Base-by-base conservation (phyloP, 495 filamentous ascomycete genomes). In the Daldinia decipiens region DNA sequence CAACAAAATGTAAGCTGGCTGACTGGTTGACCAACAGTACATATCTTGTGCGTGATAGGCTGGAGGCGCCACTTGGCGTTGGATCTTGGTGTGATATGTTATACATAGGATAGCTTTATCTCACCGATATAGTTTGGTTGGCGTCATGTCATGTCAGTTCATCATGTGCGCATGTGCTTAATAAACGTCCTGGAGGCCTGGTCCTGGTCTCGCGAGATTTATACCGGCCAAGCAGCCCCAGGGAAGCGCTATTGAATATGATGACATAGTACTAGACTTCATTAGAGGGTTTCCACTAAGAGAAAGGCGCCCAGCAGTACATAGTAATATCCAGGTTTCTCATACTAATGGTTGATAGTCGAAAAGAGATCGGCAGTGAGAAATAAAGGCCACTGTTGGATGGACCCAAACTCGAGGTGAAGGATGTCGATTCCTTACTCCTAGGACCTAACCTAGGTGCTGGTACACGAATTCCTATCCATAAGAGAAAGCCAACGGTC, bases 401-500 rank as follows among this genome's bases (percentile, higher is more conserved):
- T 7, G 24, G 19, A 11, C 43, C 19, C 2, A 47, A 47, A 47
- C 8, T 47, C 19, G 43, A 47, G 17, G 19, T 24, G 21, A 24
- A 47, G 9, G 17, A 24, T 47, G 17, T 45, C 32, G 1, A 2
- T 43, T 67, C 57, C 32, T 58, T 51, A 17, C 50, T 54, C 17
- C 15, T 52, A 24, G 21, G 21, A 24, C 21, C 21, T 24, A 24
- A 24, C 21, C 21, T 24, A 24, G 21, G 21, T 24, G 21, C 2
- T 24, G 21, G 21, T 24, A 21, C 15, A 27, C 47, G 9, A 36
- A 36, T n/a, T 32, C 19, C 24, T 19, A 47, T 52, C 36, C 34
- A 51, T 31, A 64, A 60, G 31, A 17, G 24, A 56, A 21, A 67
- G 47, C 19, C 21, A 72, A 65, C 70, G 68, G 55, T 65, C 70